phyloP scores from a whole-genome alignment of 306 rosid genomes.

The Rosa chinensis region DNA sequence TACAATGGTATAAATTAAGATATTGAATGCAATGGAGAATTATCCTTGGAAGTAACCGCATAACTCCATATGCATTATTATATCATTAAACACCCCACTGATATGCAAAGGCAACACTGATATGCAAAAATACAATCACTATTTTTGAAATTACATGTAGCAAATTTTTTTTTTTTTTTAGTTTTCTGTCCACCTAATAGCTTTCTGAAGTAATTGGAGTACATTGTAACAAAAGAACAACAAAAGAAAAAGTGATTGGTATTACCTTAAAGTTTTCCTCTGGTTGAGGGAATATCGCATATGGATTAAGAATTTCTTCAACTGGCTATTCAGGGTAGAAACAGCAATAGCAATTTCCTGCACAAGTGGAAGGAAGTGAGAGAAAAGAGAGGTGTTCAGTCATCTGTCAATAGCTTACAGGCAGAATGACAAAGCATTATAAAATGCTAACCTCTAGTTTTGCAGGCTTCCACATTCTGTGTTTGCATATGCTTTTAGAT shows the following conservation, averaged over 20 bases:
- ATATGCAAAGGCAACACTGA: background rate
- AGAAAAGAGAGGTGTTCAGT: slow-evolving; percentile 13
- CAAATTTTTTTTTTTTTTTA: background rate
- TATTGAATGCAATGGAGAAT: background rate
- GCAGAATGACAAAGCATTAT: slow-evolving; percentile 9
- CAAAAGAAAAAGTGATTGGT: background rate
- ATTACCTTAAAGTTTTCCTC: slow-evolving; percentile 83
- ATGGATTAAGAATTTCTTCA: slow-evolving; percentile 92
- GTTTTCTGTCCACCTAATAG: background rate
- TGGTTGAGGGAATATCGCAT: slow-evolving; percentile 73
- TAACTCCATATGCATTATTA: no score
- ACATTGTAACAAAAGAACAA: background rate
- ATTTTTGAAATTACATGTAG: background rate
- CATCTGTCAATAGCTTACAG: slow-evolving; percentile 13
- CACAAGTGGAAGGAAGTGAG: slow-evolving; percentile 9
- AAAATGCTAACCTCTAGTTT: slow-evolving; percentile 67
- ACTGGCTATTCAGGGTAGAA: slow-evolving; percentile 58
- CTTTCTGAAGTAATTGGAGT: background rate
- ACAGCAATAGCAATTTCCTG: slow-evolving; percentile 56
- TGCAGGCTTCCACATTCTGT: slow-evolving; percentile 27
- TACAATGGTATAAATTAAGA: background rate
- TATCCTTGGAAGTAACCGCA: no score
- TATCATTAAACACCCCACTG: no score
- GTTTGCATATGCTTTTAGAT: background rate
- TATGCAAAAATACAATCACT: background rate